Base-by-base conservation (phyloP, 805 yeast genomes). In the Cyberlindnera maclurae region DNA sequence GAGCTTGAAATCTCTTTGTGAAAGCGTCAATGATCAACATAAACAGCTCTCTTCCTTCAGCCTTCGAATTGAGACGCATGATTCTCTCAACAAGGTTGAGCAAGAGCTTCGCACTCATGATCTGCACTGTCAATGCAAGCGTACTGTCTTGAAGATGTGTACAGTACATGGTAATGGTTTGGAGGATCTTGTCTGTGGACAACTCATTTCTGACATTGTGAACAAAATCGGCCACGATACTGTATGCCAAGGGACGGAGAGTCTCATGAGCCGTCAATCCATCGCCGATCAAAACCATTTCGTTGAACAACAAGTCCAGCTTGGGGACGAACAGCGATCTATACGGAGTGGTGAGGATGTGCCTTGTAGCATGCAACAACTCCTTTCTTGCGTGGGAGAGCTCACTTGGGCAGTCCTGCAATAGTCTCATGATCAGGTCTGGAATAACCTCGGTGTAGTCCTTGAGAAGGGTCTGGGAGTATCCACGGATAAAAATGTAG, bases 341-440 rank as follows among this genome's bases (percentile, higher is more conserved):
- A 58, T 86, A 86, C 16, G 88, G 88, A 0, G 97, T 93, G 3
- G 95, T 83, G 36, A 93, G 64, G n/a, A 93, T 87, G 54, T 93
- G 98, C 52, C 97, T 72, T 4, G 95, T 85, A 0, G 97, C 96
- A 47, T 93, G 97, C 26, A 93, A 65, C 31, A 93, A 64, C 60
- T 93, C 99, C 58, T 89, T 88, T 54, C 97, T 71, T 0, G 96
- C 95, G 4, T 88, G 79, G 4, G 95, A 83, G 35, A 87, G 67
- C 55, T 90, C 97, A 13, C 93, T 79, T 3, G 98, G 98, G 58
- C 97, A 93, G 58, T 94, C 97, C 60, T 89, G 95, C 29, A 93
- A 64, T 29, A 93, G 64, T 46, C 97, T 68, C 39, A 89, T 73
- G 29, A 93, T 84, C 39, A 89, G 73, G 43, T 85, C 95, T 0